Conservation (phyloP, 805 yeast species). For the Yarrowia hollandica region DNA sequence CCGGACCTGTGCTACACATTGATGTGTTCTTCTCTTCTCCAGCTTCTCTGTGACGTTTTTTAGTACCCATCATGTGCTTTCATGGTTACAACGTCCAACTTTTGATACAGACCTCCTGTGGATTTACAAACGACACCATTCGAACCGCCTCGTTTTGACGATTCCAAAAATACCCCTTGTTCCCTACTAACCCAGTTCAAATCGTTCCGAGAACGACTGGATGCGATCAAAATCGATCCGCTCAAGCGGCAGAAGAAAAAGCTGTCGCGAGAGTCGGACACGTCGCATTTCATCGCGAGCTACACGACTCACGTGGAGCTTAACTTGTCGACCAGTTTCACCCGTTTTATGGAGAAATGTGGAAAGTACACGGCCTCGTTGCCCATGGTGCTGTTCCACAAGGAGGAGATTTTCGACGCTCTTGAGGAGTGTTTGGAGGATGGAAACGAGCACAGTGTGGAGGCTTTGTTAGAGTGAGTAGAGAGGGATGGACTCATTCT, state of each 20-base stretch:
- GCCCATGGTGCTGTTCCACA: slow-evolving; percentile 78
- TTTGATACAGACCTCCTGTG: no score
- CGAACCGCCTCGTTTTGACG: neutral
- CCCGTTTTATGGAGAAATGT: slow-evolving; percentile 58
- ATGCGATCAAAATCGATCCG: slow-evolving; percentile 81
- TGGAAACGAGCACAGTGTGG: slow-evolving; percentile 70
- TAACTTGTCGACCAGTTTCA: slow-evolving; percentile 71
- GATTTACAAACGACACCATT: no score
- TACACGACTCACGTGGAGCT: slow-evolving; percentile 86
- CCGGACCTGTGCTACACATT: no score
- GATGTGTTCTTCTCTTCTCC: no score
- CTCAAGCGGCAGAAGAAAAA: slow-evolving; percentile 39
- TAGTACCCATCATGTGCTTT: no score
- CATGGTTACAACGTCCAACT: no score
- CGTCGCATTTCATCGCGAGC: slow-evolving; percentile 75
- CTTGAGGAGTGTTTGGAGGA: slow-evolving; percentile 50
- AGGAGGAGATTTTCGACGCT: slow-evolving; percentile 56
- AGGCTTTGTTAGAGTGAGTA: slow-evolving; percentile 69
- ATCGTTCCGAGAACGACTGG: slow-evolving; percentile 79
- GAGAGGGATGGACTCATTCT: neutral
- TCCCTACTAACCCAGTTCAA: slow-evolving; percentile 10
- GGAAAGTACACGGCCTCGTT: slow-evolving; percentile 62
- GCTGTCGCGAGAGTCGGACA: slow-evolving; percentile 36
- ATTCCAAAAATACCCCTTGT: no score
- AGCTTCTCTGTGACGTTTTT: no score